Base-by-base conservation (phyloP, 371 early-diverging fungal species). In the Mucor indicus region DNA sequence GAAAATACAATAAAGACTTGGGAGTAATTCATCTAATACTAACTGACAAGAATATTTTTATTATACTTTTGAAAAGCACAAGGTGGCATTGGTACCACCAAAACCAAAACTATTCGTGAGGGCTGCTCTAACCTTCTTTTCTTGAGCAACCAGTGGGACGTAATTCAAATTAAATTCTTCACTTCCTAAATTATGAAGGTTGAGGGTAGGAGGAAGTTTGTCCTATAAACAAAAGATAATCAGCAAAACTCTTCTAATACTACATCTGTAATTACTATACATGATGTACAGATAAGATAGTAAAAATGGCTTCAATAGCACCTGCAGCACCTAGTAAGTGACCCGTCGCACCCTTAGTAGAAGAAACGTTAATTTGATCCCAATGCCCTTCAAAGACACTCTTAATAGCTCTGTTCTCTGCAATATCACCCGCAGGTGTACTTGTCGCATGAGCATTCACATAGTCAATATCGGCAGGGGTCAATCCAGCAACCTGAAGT, bases 391-490 rank as follows among this genome's bases (percentile, higher is more conserved):
- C 71, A 77, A 95, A 92, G 4, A 95, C 80, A 0, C 69, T 40
- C 42, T 84, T 80, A 38, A 96, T 92, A 9, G 96, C 95, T 4
- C 76, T 45, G 51, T 83, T 84, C 55, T 92, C 92, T n/a, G 87
- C 83, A 42, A 68, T 70, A 50, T 91, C 92, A 20, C 91, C 85
- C 39, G 83, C 71, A 22, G 82, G 76, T 3, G 98, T 97, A n/a
- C 93, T 89, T 0, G 96, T 96, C 0, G 98, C 98, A 67, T 97
- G 98, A 0, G 96, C 95, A 70, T 97, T 97, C 16, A 97, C 74
- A 67, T 97, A 95, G 38, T 81, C 90, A 15, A 97, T 66, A 33
- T 86, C 83, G 3, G 63, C 64, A 0, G 87, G 73, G 1, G 55
- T 45, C 38, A 92, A 38, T 0, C 74, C 62, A 0, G 90, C 90